Base-by-base conservation (phyloP, 495 filamentous ascomycete genomes). In the Penicillium verhagenii region DNA sequence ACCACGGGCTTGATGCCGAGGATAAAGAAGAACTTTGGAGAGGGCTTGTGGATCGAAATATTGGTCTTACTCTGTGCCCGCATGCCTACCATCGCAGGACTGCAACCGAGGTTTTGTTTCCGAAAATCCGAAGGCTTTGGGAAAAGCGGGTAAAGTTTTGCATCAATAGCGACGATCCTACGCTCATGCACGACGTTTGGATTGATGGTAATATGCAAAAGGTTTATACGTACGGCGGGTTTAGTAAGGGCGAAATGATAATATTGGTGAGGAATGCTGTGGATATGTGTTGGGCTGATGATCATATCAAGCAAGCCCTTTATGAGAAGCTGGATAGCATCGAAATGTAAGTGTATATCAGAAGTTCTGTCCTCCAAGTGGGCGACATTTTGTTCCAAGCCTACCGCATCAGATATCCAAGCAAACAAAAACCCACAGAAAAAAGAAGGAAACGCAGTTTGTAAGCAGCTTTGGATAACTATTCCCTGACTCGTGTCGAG, bases 111-210 rank as follows among this genome's bases (percentile, higher is more conserved):
- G 66, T 68, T 11, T 56, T 73, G n/a, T 73, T 73, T 47, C 58
- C 64, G 1, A 72, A 73, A 48, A 72, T 77, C 51, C 57, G 66
- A 29, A 51, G 53, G 60, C 56, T 77, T 23, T 62, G 62, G 45
- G 67, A 75, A 19, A 58, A 42, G 10, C 73, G 72, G 0, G 74
- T 74, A 1, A 65, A 66, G 33, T 35, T 72, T 35, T 71, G 68
- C 47, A 65, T 74, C 46, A 70, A 68, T 48, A 73, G 70, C 43
- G 71, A 77, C 45, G 74, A 77, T 54, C 74, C 74, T 8, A 65
- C 70, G 2, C 67, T 73, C 48, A 75, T 77, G 71, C 70, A 73
- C 55, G 69, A 74, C 51, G 68, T 71, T 23, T 77, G 70, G 70
- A 67, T 77, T 29, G 61, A 68, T 59, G 71, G 69, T 21, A 77